These are phyloP conservation scores for Solanum clarkiae DNA, from an alignment of 257 asterid species.

Conservation along the genomic window DNA sequence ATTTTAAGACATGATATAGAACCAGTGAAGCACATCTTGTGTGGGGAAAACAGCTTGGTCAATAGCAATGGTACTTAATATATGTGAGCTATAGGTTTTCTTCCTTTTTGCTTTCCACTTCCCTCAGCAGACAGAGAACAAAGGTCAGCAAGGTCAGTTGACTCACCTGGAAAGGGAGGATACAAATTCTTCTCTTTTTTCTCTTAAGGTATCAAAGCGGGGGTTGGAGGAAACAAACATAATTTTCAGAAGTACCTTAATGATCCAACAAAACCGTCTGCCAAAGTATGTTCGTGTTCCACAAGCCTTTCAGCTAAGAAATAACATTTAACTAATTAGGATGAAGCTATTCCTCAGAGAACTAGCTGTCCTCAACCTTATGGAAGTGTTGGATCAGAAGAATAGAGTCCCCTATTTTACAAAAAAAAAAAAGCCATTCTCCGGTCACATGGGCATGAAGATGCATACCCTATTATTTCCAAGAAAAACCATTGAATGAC, in stretches of 20 bases:
- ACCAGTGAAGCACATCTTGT: not conserved
- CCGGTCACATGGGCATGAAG: not conserved
- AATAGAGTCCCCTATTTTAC: not conserved
- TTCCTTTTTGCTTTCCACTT: not conserved
- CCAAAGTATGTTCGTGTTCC: not conserved
- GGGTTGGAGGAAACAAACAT: not conserved
- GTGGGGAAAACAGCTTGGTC: not conserved
- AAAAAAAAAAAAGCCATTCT: not conserved
- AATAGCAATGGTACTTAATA: not conserved
- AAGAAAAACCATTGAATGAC: not conserved
- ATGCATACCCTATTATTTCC: not conserved
- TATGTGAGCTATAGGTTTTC: not conserved
- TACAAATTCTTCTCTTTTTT: not conserved
- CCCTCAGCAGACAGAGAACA: not conserved
- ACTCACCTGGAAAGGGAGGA: not conserved
- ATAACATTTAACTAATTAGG: not conserved
- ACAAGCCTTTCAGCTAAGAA: not conserved
- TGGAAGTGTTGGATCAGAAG: not conserved
- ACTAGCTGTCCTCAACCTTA: not conserved
- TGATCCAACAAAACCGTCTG: not conserved
- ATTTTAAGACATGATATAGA: not conserved
- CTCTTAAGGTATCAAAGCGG: not conserved
- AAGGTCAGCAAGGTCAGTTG: not conserved
- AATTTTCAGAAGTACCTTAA: not conserved
- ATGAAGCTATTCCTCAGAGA: not conserved